These are phyloP conservation scores for Cladophialophora chaetospira DNA, from an alignment of 2,329 filamentous ascomycete genomes.

Conservation along the genomic window DNA sequence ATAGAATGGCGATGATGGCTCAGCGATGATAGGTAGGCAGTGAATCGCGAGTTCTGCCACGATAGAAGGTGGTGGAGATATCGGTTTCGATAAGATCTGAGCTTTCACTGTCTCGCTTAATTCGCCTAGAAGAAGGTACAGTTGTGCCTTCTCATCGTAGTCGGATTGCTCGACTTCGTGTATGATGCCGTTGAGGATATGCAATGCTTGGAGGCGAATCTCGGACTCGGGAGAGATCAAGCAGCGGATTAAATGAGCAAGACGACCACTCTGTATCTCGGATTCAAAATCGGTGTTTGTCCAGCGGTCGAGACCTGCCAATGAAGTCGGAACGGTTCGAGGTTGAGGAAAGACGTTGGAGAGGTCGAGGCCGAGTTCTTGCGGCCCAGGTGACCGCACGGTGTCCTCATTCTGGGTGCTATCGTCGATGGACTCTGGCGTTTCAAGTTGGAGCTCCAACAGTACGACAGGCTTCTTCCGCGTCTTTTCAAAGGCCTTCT, in stretches of 20 bases:
- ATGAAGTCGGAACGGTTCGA: conserved; percentile 47
- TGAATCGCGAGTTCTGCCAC: conserved; percentile 76
- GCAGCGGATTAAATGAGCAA: conserved; percentile 70
- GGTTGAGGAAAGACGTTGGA: conserved; percentile 56
- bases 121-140: conserved; percentile 80
- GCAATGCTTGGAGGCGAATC: conserved; percentile 76
- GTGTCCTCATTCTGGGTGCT: neutral
- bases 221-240: conserved; percentile 73
- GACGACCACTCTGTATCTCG: conserved; percentile 71
- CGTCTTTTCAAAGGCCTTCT: conserved; percentile 42
- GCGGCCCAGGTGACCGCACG: neutral
- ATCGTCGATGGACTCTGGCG: conserved; percentile 7
- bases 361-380: conserved; percentile 44
- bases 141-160: conserved; percentile 60
- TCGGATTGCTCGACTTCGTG: conserved; percentile 59
- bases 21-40: conserved; percentile 65
- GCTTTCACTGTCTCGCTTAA: conserved; percentile 65
- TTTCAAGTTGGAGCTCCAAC: neutral
- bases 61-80: conserved; percentile 66
- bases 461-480: conserved; percentile 18
- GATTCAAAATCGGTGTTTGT: conserved; percentile 70
- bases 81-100: conserved; percentile 7
- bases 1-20: conserved; percentile 81
- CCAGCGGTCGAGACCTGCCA: conserved; percentile 49
- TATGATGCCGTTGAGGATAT: conserved; percentile 58